These are phyloP conservation scores for Cystobasidium sp. DNA, from an alignment of 1,284 basidiomycete genomes.

Conservation along the genomic window DNA sequence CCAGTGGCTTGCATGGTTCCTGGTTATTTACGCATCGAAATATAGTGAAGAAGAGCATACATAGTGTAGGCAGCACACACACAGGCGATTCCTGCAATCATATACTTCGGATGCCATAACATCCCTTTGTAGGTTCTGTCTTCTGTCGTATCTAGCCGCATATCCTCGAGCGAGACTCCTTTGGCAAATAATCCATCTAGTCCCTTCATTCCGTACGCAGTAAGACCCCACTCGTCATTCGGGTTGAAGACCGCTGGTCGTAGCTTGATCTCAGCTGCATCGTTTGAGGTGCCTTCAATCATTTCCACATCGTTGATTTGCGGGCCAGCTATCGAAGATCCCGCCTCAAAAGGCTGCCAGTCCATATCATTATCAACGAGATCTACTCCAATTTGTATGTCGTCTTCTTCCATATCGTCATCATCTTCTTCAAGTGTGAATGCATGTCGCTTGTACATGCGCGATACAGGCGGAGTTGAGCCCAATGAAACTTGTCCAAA, in stretches of 20 bases:
- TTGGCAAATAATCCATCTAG: conserved; percentile 37
- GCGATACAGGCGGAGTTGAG: conserved; percentile 9
- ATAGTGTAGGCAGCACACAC: too few species aligned
- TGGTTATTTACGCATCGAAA: too few species aligned
- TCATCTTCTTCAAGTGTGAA: conserved; percentile 12
- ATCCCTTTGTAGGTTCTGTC: too few species aligned
- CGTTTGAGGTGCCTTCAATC: background rate
- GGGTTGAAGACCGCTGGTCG: conserved; percentile 43
- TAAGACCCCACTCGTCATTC: conserved; percentile 32
- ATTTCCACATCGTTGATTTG: background rate
- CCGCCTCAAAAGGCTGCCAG: conserved; percentile 18
- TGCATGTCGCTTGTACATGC: conserved; percentile 23
- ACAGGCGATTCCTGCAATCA: too few species aligned
- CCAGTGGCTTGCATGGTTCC: too few species aligned
- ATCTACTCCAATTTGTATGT: background rate
- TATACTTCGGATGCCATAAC: too few species aligned
- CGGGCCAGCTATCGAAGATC: background rate
- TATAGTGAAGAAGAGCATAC: too few species aligned
- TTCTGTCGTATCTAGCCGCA: background rate
- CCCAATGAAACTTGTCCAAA: conserved; percentile 26
- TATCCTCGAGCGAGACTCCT: conserved; percentile 22
- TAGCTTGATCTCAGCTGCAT: conserved; percentile 7
- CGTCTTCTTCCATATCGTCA: conserved; percentile 16
- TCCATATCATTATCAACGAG: background rate
- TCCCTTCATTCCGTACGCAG: conserved; percentile 24